Evolutionary conservation across 176 grass and related monocot species (phyloP).

Genomic region (Eragrostis curvula): DNA sequence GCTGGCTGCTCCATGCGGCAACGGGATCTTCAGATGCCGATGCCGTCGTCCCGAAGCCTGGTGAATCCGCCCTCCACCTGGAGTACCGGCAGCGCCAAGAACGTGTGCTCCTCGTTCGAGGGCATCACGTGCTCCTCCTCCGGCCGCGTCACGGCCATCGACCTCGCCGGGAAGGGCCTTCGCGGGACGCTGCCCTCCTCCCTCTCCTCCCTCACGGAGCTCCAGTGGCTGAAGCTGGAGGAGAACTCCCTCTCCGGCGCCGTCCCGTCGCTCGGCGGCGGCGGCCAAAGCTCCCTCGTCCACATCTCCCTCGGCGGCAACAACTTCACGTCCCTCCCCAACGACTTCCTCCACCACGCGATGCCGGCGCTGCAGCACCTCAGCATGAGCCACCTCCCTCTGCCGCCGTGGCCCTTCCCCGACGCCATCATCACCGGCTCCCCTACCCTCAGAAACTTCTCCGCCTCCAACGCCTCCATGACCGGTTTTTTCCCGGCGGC

Average conservation of each 20-base stretch:
- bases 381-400: not conserved
- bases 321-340: not conserved
- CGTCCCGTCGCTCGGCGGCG: not conserved
- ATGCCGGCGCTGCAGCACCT: not conserved
- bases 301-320: not conserved
- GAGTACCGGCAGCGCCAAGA: not conserved
- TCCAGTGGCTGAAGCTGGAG: not conserved
- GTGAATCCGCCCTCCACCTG: not conserved
- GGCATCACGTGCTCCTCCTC: not conserved
- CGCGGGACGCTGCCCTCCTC: not conserved
- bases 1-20: too few species aligned
- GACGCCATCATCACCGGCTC: not conserved
- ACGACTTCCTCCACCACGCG: not conserved
- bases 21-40: not conserved
- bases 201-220: not conserved
- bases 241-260: not conserved
- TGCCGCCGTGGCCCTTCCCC: not conserved
- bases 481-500: not conserved
- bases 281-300: not conserved
- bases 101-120: not conserved
- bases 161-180: not conserved
- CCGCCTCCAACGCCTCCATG: not conserved
- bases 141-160: not conserved
- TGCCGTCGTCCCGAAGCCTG: not conserved
- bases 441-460: not conserved